Evolutionary conservation across 1,284 basidiomycete genomes (phyloP).

Genomic region (Ceratobasidium sp.): DNA sequence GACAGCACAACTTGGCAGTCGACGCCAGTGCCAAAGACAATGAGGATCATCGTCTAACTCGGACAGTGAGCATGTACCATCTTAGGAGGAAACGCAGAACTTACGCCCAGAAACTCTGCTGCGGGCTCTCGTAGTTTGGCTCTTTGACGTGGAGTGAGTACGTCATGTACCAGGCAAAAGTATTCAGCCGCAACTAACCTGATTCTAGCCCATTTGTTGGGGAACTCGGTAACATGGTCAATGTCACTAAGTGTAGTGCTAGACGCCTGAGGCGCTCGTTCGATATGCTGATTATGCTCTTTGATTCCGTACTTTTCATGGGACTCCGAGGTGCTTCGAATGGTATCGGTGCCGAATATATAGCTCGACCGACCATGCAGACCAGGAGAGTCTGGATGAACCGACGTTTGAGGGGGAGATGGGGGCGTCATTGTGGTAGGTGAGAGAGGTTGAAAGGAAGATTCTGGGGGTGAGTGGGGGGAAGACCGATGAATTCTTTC

Average conservation of each 20-base stretch:
- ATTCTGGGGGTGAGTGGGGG: background rate
- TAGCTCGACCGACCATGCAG: slow-evolving; percentile 27
- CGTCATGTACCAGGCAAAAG: background rate
- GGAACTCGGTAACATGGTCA: slow-evolving; percentile 39
- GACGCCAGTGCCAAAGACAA: slow-evolving; percentile 72
- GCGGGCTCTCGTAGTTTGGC: slow-evolving; percentile 65
- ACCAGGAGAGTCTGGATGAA: slow-evolving; percentile 26
- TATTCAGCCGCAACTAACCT: background rate
- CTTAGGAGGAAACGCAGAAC: background rate
- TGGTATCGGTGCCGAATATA: slow-evolving; percentile 9
- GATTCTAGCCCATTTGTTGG: slow-evolving; percentile 36
- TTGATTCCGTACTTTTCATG: slow-evolving; percentile 25
- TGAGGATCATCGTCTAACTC: slow-evolving; percentile 63
- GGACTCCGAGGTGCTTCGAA: background rate
- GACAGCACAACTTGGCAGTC: slow-evolving; percentile 72
- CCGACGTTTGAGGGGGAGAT: background rate
- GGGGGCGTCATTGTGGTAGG: slow-evolving; percentile 7
- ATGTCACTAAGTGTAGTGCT: slow-evolving; percentile 7
- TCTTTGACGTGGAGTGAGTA: background rate
- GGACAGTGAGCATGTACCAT: background rate
- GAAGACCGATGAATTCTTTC: background rate
- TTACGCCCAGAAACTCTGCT: slow-evolving; percentile 71
- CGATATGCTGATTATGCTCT: slow-evolving; percentile 6
- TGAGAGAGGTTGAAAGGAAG: background rate
- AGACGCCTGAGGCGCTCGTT: background rate